Evolutionary conservation across 768 basidiomycete species (phyloP), one percentile per base, ranked within the genome.

Genomic region (Suillus ampliporus): DNA sequence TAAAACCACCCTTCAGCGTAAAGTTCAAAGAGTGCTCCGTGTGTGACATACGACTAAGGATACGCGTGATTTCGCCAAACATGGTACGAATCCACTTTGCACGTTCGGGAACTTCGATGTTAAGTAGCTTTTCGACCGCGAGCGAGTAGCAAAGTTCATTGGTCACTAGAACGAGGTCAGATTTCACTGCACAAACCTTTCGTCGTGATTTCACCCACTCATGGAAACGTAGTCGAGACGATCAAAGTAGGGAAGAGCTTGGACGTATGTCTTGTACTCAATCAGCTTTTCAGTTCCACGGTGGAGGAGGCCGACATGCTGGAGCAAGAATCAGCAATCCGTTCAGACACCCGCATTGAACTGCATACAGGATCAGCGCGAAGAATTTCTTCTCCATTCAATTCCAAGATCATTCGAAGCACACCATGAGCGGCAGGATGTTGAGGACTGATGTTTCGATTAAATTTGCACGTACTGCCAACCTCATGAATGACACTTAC

Each of bases 381-480:
- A 48, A 95, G 81, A 71, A 95, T 92, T 78, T 95, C 95, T 77
- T 99, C 97, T 68, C 97, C 97, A 72, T 99, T 99, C 69, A 99
- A 80, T 77, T 99, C 97, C 59, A 99, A 79, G 74, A 99, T 99
- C 83, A 99, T 86, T 62, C 97, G 91, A 44, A 99, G 85, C 77
- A 99, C 97, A 73, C 97, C 97, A 76, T 99, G 97, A 17, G 97
- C 97, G 60, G 97, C 97, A 60, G 97, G 97, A 81, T 99, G 97
- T 75, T 99, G 97, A 59, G 97, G 97, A 65, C 62, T 64, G 56
- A 52, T 19, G 14, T 65, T 50, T 46, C 52, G n/a, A 48, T 54
- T 23, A 35, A 50, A 51, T 38, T 54, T 11, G 15, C 21, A 23
- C 17, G 9, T 15, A 23, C 14, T 38, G 53, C 38, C 34, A 26